phyloP scores from a whole-genome alignment of 2,329 filamentous ascomycete genomes.

The Ceratocystis huliohia region DNA sequence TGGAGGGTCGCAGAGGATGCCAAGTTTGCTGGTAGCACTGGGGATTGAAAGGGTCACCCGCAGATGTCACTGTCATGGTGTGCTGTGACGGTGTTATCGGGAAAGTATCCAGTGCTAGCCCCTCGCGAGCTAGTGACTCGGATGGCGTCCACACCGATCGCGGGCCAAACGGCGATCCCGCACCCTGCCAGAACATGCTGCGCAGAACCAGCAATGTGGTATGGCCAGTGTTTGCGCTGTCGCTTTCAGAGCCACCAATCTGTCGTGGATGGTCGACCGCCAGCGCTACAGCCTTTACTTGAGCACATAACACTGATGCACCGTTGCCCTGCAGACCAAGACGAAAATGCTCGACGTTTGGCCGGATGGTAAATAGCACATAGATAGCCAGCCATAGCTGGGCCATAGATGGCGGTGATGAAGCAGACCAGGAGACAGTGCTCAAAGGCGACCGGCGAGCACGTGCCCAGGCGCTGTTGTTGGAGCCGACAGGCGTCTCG shows the following conservation, averaged over 20 bases:
- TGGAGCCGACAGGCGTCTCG: constrained; percentile 37
- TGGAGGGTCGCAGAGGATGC: constrained; percentile 59
- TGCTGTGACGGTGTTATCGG: constrained; percentile 39
- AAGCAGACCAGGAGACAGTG: constrained; percentile 33
- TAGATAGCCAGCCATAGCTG: constrained; percentile 44
- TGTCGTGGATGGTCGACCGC: constrained; percentile 37
- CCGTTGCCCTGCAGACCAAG: constrained; percentile 33
- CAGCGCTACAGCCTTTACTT: constrained; percentile 37
- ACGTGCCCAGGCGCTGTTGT: constrained; percentile 46
- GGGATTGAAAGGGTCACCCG: constrained; percentile 33
- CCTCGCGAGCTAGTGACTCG: constrained; percentile 27
- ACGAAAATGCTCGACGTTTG: constrained; percentile 37
- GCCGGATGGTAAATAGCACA: constrained; percentile 39
- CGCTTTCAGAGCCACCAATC: constrained; percentile 22
- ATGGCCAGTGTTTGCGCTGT: constrained; percentile 24
- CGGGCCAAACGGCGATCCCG: constrained; percentile 52
- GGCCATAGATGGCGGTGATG: constrained; percentile 33
- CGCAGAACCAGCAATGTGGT: constrained; percentile 33
- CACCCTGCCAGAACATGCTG: constrained; percentile 57
- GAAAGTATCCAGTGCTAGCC: constrained; percentile 33
- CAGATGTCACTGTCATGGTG: constrained; percentile 31
- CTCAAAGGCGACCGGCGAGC: constrained; percentile 41
- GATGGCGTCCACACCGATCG: constrained; percentile 48
- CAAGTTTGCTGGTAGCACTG: constrained; percentile 40
- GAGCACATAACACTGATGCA: constrained; percentile 28